Conservation (phyloP, 1,139 yeast species). For the Zhuliangozyma parablackwelliae region DNA sequence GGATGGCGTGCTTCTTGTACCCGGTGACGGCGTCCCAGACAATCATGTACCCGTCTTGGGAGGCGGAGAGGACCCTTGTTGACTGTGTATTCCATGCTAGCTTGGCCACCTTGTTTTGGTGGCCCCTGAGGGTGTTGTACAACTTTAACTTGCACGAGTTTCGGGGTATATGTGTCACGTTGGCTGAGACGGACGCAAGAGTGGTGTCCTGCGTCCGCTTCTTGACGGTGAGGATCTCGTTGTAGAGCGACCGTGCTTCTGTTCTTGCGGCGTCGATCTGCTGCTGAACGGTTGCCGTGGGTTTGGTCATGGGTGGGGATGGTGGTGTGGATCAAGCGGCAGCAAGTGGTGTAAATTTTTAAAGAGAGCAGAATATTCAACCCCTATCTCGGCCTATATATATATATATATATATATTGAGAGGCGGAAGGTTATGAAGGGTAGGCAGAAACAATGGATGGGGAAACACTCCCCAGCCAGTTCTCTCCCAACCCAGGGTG, state of each 20-base stretch:
- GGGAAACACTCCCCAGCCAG: too few relatives aligned
- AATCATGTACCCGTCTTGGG: slow-evolving; percentile 84
- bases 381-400: too few relatives aligned
- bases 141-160: slow-evolving; percentile 30
- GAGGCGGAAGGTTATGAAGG: too few relatives aligned
- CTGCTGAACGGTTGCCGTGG: slow-evolving; percentile 5
- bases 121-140: slow-evolving; percentile 57
- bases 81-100: slow-evolving; percentile 68
- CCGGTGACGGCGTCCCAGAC: slow-evolving; percentile 82
- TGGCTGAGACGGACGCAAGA: slow-evolving; percentile 34
- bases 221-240: slow-evolving; percentile 45
- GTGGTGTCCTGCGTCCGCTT: slow-evolving; percentile 43
- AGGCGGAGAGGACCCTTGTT: slow-evolving; percentile 58
- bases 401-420: too few relatives aligned
- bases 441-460: too few relatives aligned
- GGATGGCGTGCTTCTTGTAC: slow-evolving; percentile 64
- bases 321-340: too few relatives aligned
- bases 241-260: slow-evolving; percentile 45
- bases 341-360: too few relatives aligned
- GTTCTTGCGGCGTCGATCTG: slow-evolving; percentile 34
- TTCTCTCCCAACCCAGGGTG: too few relatives aligned
- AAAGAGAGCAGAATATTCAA: neutral
- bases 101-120: slow-evolving; percentile 67
- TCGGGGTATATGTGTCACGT: slow-evolving; percentile 25
- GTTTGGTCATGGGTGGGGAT: neutral